Conservation (phyloP, 2,329 filamentous ascomycete species). For the Ophiostoma ulmi region DNA sequence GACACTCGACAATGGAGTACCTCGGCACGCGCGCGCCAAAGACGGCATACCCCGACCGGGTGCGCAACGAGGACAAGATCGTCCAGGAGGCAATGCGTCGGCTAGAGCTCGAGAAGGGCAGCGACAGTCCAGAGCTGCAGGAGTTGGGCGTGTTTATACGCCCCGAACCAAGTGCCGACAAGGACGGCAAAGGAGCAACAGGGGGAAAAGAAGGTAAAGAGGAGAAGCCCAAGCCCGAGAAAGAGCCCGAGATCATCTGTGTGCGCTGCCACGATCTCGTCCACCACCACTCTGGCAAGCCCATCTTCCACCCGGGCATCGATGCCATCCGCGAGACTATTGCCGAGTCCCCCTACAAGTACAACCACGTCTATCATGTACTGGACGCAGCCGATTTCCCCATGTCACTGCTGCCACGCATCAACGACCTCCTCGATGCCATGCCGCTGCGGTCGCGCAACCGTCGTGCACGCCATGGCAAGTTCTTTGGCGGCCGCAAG, state of each 20-base stretch:
- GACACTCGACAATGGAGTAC: slow-evolving; percentile 49
- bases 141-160: neutral
- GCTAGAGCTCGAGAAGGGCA: slow-evolving; percentile 35
- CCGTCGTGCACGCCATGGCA: slow-evolving; percentile 63
- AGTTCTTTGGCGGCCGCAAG: slow-evolving; percentile 61
- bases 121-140: slow-evolving; percentile 34
- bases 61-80: slow-evolving; percentile 37
- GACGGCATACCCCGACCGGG: slow-evolving; percentile 12
- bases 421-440: slow-evolving; percentile 64
- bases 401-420: slow-evolving; percentile 77
- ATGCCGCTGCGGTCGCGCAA: slow-evolving; percentile 75
- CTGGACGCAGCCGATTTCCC: slow-evolving; percentile 95
- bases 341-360: slow-evolving; percentile 78
- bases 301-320: slow-evolving; percentile 76
- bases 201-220: neutral
- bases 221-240: neutral
- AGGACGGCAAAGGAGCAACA: neutral
- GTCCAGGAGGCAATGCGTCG: slow-evolving; percentile 43
- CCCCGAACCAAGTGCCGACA: too few species aligned
- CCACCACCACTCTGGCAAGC: slow-evolving; percentile 65
- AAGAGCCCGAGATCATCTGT: slow-evolving; percentile 56
- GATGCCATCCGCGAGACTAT: slow-evolving; percentile 79
- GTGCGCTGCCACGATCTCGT: slow-evolving; percentile 79
- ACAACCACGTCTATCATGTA: slow-evolving; percentile 93
- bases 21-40: slow-evolving; percentile 35